Evolutionary conservation across 2,329 filamentous ascomycete species (phyloP), one percentile per base, ranked within the genome.

Genomic region (Paracamarosporium sp.): DNA sequence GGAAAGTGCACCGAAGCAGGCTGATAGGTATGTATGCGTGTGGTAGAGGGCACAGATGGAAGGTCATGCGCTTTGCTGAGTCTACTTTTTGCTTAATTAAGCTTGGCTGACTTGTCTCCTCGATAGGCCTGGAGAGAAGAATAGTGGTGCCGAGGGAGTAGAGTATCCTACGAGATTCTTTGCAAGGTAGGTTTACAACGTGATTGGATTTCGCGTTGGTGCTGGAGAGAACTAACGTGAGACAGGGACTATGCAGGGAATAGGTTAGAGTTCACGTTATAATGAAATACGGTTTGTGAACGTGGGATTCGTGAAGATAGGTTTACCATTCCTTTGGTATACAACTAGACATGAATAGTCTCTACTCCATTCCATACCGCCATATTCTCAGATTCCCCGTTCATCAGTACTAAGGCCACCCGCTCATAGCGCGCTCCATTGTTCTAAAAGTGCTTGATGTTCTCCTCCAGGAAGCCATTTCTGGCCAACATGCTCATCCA

Each of bases 401-500:
- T 9, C 25, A 28, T 31, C 15, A 8, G 8, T 20, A 7, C 9
- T 3, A 31, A 4, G 11, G 20, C 12, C 45, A 31, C 45, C 45
- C 11, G 27, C 13, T 13, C 22, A 33, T 22, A 17, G 4, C 6
- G 17, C 15, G 20, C 20, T 25, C 45, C 25, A 17, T 17, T 30
- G 13, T 9, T 35, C 15, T 38, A 5, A 9, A 50, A 48, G 3
- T 66, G 57, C 1, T 25, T 35, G 17, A 74, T 50, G 52, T 74
- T 67, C 50, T 63, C 52, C 48, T 71, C 71, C 55, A 95, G 73
- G 1, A 86, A 77, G 1, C 86, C 87, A 66, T 89, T 88, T 57
- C 88, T 86, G 1, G 89, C 89, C 56, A 96, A 81, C 60, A 85
- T 85, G 62, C 84, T 83, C 43, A 93, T 76, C 88, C 91, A 94